Evolutionary conservation across 2,329 filamentous ascomycete genomes (phyloP).

Genomic region (Fusarium sulawesiense): DNA sequence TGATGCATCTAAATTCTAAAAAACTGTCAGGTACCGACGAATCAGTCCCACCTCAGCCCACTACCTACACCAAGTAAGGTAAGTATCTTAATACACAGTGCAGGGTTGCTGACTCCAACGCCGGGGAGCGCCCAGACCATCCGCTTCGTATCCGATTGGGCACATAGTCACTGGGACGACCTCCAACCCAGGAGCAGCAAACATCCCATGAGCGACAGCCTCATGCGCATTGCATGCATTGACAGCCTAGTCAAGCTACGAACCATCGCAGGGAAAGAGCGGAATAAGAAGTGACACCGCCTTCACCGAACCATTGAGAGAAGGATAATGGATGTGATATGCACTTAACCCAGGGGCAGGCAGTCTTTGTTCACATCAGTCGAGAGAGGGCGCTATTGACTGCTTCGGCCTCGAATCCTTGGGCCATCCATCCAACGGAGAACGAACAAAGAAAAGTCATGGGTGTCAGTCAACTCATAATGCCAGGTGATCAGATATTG

Average conservation of each 20-base stretch:
- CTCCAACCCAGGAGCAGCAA: slow-evolving; percentile 43
- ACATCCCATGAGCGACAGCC: slow-evolving; percentile 44
- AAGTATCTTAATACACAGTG: slow-evolving; percentile 38
- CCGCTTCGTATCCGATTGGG: slow-evolving; percentile 46
- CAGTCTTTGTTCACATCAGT: slow-evolving; percentile 20
- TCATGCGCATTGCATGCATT: slow-evolving; percentile 48
- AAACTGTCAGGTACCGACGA: slow-evolving; percentile 27
- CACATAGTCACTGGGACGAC: slow-evolving; percentile 35
- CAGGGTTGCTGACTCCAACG: slow-evolving; percentile 34
- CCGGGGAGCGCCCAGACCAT: slow-evolving; percentile 30
- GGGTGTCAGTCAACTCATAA: slow-evolving; percentile 7
- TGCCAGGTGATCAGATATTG: slow-evolving; percentile 35
- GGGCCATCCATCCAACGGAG: background rate
- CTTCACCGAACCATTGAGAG: slow-evolving; percentile 9
- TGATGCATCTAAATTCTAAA: slow-evolving; percentile 12
- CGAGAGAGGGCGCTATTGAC: slow-evolving; percentile 27
- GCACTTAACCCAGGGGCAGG: slow-evolving; percentile 7
- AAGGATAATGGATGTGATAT: slow-evolving; percentile 3
- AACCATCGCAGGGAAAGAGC: slow-evolving; percentile 32
- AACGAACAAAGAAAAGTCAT: slow-evolving; percentile 30
- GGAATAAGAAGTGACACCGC: slow-evolving; percentile 24
- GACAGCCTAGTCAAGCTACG: slow-evolving; percentile 30
- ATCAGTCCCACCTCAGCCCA: slow-evolving; percentile 35
- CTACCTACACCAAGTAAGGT: slow-evolving; percentile 7
- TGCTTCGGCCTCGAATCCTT: slow-evolving; percentile 21